Base-by-base conservation (phyloP, 2,329 filamentous ascomycete species). In the Colletotrichum trifolii region DNA sequence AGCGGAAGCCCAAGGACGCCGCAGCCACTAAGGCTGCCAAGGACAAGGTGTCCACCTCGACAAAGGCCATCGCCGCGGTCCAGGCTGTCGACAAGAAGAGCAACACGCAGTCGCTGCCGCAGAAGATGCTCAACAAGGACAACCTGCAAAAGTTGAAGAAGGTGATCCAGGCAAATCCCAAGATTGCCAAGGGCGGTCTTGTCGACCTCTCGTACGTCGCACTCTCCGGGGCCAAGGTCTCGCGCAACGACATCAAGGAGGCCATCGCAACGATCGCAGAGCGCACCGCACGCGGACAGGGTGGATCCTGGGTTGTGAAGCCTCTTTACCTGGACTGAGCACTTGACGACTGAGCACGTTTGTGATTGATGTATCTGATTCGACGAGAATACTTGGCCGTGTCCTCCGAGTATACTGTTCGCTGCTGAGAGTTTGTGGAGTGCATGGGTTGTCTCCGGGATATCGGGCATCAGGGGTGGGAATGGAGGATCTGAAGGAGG, bases 81-180 rank as follows among this genome's bases (percentile, higher is more conserved):
- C 75, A 75, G 38, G 77, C 77, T 2, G 66, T 80, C 11, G 9
- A 52, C n/a, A 15, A 48, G 40, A 66, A 65, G 49, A 43, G 35
- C 43, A 42, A 39, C 25, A 10, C 54, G 10, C 53, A 58, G 38
- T 25, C 61, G 36, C 55, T 60, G 35, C 47, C 68, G 6, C 59
- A 60, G 56, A 67, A 62, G 69, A 67, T 38, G 49, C 77, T 79
- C 66, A 68, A 74, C 5, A 67, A 69, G 15, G 60, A 69, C 8
- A 63, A 66, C 15, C 66, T 82, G 64, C 73, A 79, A 57, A 78
- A 79, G 36, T 72, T 82, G 55, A 82, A 82, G 69, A 73, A 75
- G 60, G 75, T 78, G 8, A 80, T 82, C 35, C 38, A 61, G 48
- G 60, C 67, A 52, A 67, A 66, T 8, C 67, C 67, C 10, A 63